Evolutionary conservation across 805 yeast genomes (phyloP).

Genomic region (Saturnispora mendoncae): DNA sequence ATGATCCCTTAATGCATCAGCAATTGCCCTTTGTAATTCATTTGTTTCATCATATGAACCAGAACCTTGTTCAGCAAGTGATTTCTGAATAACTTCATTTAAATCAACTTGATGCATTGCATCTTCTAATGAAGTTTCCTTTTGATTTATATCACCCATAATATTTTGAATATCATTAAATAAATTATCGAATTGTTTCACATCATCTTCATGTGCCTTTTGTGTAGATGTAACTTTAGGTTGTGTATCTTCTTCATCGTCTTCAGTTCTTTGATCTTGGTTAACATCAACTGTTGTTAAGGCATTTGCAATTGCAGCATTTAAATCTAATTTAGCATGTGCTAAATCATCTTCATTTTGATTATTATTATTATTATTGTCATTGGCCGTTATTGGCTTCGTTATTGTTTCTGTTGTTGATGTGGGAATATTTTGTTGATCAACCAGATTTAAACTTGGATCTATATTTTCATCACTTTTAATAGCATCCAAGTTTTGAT

Average conservation of each 20-base stretch:
- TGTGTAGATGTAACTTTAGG: conserved; percentile 4
- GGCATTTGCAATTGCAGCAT: conserved; percentile 22
- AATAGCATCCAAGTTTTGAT: conserved; percentile 4
- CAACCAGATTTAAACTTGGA: background rate
- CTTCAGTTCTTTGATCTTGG: background rate
- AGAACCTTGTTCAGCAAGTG: conserved; percentile 15
- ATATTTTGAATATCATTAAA: conserved; percentile 10
- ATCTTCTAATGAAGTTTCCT: conserved; percentile 5
- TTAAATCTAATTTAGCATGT: conserved; percentile 14
- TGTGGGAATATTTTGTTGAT: background rate
- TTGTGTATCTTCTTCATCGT: conserved; percentile 1
- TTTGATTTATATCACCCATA: conserved; percentile 2
- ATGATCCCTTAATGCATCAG: conserved; percentile 19
- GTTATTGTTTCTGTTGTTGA: background rate
- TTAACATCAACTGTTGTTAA: conserved; percentile 12
- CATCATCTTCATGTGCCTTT: conserved; percentile 5
- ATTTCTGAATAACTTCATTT: conserved; percentile 17
- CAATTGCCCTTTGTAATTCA: conserved; percentile 23
- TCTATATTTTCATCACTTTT: background rate
- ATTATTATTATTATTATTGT: background rate
- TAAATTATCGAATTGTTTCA: conserved; percentile 5
- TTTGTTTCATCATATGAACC: conserved; percentile 13
- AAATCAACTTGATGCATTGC: conserved; percentile 13
- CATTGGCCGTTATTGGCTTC: background rate
- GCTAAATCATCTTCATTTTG: conserved; percentile 6